A percentile compares a stretch with the other conserved stretches of the same genome.
Conservation (phyloP, 176 grass and related monocot genomes). For the Chloris gayana region DNA sequence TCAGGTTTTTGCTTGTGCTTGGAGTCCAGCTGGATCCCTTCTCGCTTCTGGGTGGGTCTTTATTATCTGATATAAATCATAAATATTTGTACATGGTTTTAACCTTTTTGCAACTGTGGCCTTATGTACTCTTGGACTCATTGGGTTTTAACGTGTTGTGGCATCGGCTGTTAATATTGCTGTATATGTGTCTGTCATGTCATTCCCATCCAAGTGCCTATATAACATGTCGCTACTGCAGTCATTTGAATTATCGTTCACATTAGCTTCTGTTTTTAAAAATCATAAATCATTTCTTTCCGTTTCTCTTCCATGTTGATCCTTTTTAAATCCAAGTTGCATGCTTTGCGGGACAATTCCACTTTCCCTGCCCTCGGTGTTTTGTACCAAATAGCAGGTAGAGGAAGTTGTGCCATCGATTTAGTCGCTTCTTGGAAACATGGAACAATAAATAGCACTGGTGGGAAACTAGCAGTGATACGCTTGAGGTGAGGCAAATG, state of each 20-base stretch:
- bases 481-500: background rate
- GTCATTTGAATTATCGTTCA: background rate
- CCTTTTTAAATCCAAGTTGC: too few species aligned
- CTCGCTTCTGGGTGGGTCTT: conserved; percentile 86
- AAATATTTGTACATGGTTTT: conserved; percentile 16
- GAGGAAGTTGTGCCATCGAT: background rate
- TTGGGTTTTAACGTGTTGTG: background rate
- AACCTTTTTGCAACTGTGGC: background rate
- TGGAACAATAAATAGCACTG: background rate
- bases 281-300: too few species aligned
- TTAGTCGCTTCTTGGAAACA: background rate
- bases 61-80: conserved; percentile 21
- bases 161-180: background rate
- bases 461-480: background rate
- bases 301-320: background rate
- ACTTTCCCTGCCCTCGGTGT: too few species aligned
- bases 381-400: background rate
- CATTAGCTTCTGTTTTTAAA: too few species aligned
- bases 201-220: too few species aligned
- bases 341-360: too few species aligned
- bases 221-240: too few species aligned
- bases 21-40: conserved; percentile 97
- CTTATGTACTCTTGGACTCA: background rate
- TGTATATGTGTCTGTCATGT: background rate
- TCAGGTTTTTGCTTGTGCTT: conserved; percentile 97